phyloP scores from a whole-genome alignment of 805 yeast species.

The Candida khao-thaluensis region DNA sequence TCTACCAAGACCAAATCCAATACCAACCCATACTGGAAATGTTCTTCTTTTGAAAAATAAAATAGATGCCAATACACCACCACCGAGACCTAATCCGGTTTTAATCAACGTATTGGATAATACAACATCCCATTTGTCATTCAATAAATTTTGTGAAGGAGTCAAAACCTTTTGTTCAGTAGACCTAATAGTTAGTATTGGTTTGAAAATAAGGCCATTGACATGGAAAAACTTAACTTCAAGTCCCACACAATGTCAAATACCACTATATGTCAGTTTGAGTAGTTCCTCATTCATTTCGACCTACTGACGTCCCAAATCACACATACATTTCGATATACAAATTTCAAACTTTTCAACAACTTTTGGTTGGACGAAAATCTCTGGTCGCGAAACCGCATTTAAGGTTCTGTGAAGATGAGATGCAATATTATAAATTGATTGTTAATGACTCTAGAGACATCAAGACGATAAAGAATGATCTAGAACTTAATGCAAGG shows the following conservation, averaged over 20 bases:
- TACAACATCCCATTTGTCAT: constrained; percentile 92
- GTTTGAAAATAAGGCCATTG: neutral
- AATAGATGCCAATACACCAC: constrained; percentile 91
- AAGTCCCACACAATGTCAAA: too few relatives aligned
- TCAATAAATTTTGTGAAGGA: constrained; percentile 57
- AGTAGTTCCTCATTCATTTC: too few relatives aligned
- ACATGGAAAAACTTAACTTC: too few relatives aligned
- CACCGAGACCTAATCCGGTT: constrained; percentile 95
- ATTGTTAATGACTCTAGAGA: neutral
- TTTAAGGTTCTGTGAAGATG: neutral
- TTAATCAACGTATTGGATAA: constrained; percentile 91
- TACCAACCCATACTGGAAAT: constrained; percentile 96
- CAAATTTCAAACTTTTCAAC: constrained; percentile 6
- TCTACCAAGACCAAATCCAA: constrained; percentile 97
- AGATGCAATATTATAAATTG: constrained; percentile 8
- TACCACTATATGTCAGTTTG: too few relatives aligned
- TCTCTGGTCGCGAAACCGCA: constrained; percentile 7
- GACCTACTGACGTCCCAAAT: neutral
- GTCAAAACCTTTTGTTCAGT: constrained; percentile 38
- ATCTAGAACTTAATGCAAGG: constrained; percentile 1
- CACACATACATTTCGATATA: constrained; percentile 2
- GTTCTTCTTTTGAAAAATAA: constrained; percentile 89
- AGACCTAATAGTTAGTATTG: constrained; percentile 18
- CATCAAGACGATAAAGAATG: constrained; percentile 5
- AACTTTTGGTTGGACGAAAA: constrained; percentile 17